A percentile compares a stretch with the other conserved stretches of the same genome.
phyloP scores from a whole-genome alignment of 257 asterid species.

The Solanum lycopersicoides region DNA sequence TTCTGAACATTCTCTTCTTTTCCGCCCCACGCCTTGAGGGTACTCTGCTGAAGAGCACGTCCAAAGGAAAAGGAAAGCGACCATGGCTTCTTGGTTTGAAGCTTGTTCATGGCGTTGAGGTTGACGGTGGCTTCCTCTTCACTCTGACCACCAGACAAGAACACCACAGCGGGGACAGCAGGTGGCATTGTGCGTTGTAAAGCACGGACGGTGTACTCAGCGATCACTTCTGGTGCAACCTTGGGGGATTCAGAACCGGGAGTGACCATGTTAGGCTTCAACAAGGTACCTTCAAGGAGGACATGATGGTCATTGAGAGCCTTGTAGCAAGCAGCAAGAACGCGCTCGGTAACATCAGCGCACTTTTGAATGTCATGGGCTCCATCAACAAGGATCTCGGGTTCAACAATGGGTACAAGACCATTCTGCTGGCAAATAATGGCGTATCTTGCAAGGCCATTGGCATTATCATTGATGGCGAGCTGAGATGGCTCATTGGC shows the following conservation, averaged over 20 bases:
- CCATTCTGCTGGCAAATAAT: constrained; percentile 64
- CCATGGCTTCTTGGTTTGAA: constrained; percentile 61
- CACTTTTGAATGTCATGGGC: constrained; percentile 41
- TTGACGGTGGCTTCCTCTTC: constrained; percentile 54
- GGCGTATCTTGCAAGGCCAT: constrained; percentile 53
- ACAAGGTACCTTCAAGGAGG: constrained; percentile 50
- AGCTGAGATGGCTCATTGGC: constrained; percentile 52
- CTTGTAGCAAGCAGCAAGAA: constrained; percentile 63
- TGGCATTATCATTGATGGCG: constrained; percentile 46
- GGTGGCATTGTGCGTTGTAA: constrained; percentile 58
- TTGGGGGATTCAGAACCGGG: constrained; percentile 50
- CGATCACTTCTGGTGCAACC: constrained; percentile 53
- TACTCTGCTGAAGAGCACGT: constrained; percentile 58
- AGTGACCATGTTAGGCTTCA: constrained; percentile 66
- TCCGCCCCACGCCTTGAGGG: constrained; percentile 59
- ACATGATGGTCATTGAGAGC: constrained; percentile 55
- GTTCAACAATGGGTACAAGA: constrained; percentile 57
- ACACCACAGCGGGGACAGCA: constrained; percentile 59
- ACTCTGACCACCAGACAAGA: constrained; percentile 59
- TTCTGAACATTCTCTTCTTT: constrained; percentile 32
- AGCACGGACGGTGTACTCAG: constrained; percentile 53
- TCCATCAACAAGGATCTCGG: constrained; percentile 65
- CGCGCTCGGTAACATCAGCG: constrained; percentile 57
- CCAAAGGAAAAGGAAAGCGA: constrained; percentile 44
- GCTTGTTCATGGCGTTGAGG: constrained; percentile 54